Conservation (phyloP, 805 yeast genomes). For the Clavispora phyllophila region DNA sequence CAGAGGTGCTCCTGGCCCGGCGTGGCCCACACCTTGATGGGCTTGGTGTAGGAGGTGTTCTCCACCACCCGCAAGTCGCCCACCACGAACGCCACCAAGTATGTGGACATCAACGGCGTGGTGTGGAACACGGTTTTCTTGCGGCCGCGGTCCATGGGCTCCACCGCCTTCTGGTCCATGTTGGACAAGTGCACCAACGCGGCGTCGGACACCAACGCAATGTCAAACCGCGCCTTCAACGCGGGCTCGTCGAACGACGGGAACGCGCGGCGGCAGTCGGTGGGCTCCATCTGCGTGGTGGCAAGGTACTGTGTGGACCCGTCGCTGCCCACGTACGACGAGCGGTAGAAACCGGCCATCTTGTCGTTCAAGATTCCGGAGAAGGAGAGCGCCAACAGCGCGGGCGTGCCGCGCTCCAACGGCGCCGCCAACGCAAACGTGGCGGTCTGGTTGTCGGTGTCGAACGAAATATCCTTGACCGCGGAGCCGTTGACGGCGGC, state of each 20-base stretch:
- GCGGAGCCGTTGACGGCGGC: conserved; percentile 35
- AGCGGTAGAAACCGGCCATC: conserved; percentile 81
- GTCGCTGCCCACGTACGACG: conserved; percentile 51
- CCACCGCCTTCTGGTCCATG: conserved; percentile 58
- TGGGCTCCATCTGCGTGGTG: conserved; percentile 82
- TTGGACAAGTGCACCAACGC: conserved; percentile 59
- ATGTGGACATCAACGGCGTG: conserved; percentile 84
- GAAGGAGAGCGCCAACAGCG: conserved; percentile 46
- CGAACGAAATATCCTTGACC: conserved; percentile 20
- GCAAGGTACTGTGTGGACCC: conserved; percentile 69
- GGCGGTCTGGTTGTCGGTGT: conserved; percentile 36
- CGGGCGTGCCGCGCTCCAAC: conserved; percentile 32
- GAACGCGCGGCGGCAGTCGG: conserved; percentile 83
- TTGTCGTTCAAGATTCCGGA: conserved; percentile 65
- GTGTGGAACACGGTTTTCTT: conserved; percentile 61
- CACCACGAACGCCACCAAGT: conserved; percentile 75
- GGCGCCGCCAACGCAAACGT: conserved; percentile 36
- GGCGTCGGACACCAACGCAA: conserved; percentile 54
- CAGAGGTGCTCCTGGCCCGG: conserved; percentile 73
- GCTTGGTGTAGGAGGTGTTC: conserved; percentile 58
- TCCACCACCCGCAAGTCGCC: conserved; percentile 78
- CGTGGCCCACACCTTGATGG: conserved; percentile 77
- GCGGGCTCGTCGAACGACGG: conserved; percentile 86
- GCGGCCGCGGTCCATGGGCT: conserved; percentile 35
- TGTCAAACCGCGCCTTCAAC: conserved; percentile 66